These are phyloP conservation scores for Chrysanthemum makinoi DNA, from an alignment of 129 eudicot genomes.

Conservation along the genomic window DNA sequence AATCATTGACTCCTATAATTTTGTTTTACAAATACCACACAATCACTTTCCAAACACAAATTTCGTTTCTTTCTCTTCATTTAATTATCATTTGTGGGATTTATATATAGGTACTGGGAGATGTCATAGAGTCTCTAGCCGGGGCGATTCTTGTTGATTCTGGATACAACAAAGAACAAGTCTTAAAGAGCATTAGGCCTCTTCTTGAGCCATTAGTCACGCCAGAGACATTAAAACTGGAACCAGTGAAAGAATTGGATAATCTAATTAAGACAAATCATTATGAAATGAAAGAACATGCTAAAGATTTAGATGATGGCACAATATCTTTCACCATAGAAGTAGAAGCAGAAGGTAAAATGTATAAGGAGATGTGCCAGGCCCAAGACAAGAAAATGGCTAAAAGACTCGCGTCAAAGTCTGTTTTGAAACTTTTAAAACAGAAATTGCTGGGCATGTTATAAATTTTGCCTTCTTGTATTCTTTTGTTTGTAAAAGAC, in stretches of 20 bases:
- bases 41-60: too few relatives aligned
- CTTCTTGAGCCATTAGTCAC: slow-evolving; percentile 81
- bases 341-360: slow-evolving; percentile 44
- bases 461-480: not conserved
- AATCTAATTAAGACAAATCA: slow-evolving; percentile 47
- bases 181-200: slow-evolving; percentile 60
- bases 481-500: not conserved
- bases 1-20: too few relatives aligned
- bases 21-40: too few relatives aligned
- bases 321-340: slow-evolving; percentile 37
- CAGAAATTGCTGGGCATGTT: slow-evolving; percentile 9
- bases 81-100: not conserved
- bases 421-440: slow-evolving; percentile 52
- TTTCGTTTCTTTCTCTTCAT: not conserved
- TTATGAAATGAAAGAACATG: slow-evolving; percentile 27
- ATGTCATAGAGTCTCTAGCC: slow-evolving; percentile 79
- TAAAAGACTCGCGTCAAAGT: slow-evolving; percentile 52
- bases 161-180: slow-evolving; percentile 55
- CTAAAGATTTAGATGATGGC: slow-evolving; percentile 35
- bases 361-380: slow-evolving; percentile 27
- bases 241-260: slow-evolving; percentile 59
- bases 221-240: slow-evolving; percentile 61
- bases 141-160: slow-evolving; percentile 92
- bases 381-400: slow-evolving; percentile 48
- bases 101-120: slow-evolving; percentile 71